Conservation (phyloP, 1,284 basidiomycete genomes). For the Ganoderma meredithae region DNA sequence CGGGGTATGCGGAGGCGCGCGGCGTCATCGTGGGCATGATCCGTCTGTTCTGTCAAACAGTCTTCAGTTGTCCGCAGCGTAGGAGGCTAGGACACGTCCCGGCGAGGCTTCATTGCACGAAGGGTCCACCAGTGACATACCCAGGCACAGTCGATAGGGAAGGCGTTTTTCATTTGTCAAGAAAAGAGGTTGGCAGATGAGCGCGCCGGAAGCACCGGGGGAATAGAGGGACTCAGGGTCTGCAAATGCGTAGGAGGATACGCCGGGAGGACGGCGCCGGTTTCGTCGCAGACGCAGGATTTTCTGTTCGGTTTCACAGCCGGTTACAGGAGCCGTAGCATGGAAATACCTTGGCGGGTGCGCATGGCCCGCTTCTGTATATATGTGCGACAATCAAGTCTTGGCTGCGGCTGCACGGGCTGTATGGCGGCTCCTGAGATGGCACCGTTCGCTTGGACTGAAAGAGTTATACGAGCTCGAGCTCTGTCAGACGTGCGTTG, state of each 20-base stretch:
- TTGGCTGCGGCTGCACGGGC: not conserved
- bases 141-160: constrained; percentile 1
- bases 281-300: not conserved
- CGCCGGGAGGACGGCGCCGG: not conserved
- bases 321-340: not conserved
- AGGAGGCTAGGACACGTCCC: not conserved
- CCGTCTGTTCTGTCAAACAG: not conserved
- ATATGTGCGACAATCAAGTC: not conserved
- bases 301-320: not conserved
- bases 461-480: constrained; percentile 3
- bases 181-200: constrained; percentile 1
- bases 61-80: not conserved
- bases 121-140: not conserved
- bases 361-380: not conserved
- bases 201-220: constrained; percentile 8
- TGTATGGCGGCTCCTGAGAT: not conserved
- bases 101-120: not conserved
- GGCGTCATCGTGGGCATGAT: constrained; percentile 7
- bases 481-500: not conserved
- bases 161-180: constrained; percentile 3
- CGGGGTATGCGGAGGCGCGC: not conserved
- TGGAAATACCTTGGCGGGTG: not conserved
- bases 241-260: not conserved
- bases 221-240: not conserved
- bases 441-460: not conserved